These are phyloP conservation scores for Pythium monospermum DNA, from an alignment of 352 stramenopile genomes.

Conservation along the genomic window DNA sequence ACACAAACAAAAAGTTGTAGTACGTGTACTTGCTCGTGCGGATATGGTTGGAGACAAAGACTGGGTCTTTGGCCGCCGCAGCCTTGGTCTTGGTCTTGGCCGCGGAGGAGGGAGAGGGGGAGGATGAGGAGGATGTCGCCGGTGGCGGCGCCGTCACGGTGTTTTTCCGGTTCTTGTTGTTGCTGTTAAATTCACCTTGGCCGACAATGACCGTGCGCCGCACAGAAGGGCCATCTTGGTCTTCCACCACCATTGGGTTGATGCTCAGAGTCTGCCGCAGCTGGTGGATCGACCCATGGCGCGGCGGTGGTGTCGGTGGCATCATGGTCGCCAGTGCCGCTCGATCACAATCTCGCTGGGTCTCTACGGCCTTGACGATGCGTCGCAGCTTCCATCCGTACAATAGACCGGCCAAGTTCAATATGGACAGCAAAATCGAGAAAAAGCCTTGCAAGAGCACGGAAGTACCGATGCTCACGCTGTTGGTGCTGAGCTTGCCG, in stretches of 20 bases:
- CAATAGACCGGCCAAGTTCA: conserved; percentile 74
- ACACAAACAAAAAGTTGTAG: conserved; percentile 89
- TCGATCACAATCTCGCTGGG: conserved; percentile 74
- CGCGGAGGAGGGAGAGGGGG: no score
- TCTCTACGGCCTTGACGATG: conserved; percentile 81
- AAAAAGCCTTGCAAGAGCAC: conserved; percentile 87
- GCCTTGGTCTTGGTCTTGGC: conserved; percentile 24
- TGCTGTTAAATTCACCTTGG: conserved; percentile 11
- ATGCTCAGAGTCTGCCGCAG: conserved; percentile 52
- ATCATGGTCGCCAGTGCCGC: conserved; percentile 75
- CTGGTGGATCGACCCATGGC: conserved; percentile 25
- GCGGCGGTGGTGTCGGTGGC: conserved; percentile 29
- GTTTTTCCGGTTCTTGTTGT: conserved; percentile 26
- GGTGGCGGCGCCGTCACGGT: conserved; percentile 6
- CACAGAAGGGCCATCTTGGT: conserved; percentile 26
- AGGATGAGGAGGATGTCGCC: no score
- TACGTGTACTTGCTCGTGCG: conserved; percentile 88
- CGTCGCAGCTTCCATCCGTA: conserved; percentile 87
- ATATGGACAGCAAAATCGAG: conserved; percentile 69
- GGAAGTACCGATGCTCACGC: conserved; percentile 67
- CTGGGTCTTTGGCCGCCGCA: conserved; percentile 2
- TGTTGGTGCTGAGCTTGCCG: conserved; percentile 54
- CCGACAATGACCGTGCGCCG: conserved; percentile 49
- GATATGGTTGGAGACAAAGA: conserved; percentile 77
- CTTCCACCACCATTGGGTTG: conserved; percentile 40